Conservation (phyloP, 169 alveolate species). For the Eimeria acervulina region DNA sequence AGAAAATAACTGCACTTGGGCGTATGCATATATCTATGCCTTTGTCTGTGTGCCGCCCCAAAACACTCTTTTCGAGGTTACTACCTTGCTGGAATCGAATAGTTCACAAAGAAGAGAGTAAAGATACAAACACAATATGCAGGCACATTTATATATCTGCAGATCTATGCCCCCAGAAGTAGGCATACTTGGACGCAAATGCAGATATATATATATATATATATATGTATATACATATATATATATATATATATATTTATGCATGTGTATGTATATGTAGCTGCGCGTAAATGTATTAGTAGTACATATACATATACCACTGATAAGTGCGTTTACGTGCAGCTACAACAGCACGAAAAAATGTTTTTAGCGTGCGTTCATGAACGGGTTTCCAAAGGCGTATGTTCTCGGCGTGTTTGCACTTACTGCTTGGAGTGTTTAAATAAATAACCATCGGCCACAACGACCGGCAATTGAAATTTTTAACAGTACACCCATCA, state of each 20-base stretch:
- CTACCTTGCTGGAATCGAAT: background rate
- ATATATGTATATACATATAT: no score
- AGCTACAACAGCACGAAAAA: background rate
- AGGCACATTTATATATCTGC: no score
- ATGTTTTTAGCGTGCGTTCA: background rate
- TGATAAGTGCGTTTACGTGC: no score
- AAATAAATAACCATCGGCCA: conserved; percentile 86
- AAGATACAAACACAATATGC: no score
- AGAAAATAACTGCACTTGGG: background rate
- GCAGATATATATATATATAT: background rate
- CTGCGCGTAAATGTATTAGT: no score
- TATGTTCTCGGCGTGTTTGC: background rate
- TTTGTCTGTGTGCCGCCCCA: background rate
- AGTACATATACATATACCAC: no score
- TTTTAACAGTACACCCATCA: conserved; percentile 86
- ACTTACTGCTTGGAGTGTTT: conserved; percentile 80
- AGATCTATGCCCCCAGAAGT: background rate
- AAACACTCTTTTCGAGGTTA: background rate
- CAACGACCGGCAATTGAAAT: conserved; percentile 86
- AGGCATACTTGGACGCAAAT: background rate
- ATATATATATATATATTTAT: no score
- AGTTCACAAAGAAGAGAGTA: background rate
- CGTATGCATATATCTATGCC: background rate
- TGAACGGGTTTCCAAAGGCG: background rate
- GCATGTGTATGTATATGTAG: no score